Evolutionary conservation across 23 red algal genomes (phyloP).

Genomic region (Pyropia haitanensis): DNA sequence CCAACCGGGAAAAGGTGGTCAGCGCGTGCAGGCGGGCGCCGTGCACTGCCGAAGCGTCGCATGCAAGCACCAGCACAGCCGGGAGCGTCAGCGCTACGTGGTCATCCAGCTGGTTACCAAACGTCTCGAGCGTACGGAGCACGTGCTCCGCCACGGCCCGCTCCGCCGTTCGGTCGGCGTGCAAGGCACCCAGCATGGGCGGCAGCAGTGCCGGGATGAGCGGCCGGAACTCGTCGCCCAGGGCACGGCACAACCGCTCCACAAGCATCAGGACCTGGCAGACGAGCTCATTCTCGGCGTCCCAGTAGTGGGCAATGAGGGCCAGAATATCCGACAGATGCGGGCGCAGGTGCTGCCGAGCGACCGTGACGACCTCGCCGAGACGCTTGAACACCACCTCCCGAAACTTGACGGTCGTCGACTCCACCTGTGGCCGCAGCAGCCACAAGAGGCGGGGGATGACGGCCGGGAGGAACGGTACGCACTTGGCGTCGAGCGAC

Average conservation of each 20-base stretch:
- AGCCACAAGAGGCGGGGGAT: slow-evolving; percentile 89
- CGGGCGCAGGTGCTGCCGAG: slow-evolving; percentile 59
- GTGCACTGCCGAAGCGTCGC: slow-evolving; percentile 9
- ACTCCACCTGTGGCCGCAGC: slow-evolving; percentile 28
- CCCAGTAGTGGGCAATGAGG: slow-evolving; percentile 64
- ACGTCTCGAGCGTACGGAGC: slow-evolving; percentile 51
- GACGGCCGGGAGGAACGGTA: slow-evolving; percentile 67
- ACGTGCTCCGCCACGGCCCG: slow-evolving; percentile 52
- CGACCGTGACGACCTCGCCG: slow-evolving; percentile 49
- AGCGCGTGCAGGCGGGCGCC: slow-evolving; percentile 46
- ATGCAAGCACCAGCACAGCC: slow-evolving; percentile 35
- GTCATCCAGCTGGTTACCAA: slow-evolving; percentile 54
- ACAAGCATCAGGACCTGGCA: slow-evolving; percentile 36
- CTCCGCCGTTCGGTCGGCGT: slow-evolving; percentile 24
- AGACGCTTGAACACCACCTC: slow-evolving; percentile 69
- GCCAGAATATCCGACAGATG: slow-evolving; percentile 54
- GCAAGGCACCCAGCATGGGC: slow-evolving; percentile 31
- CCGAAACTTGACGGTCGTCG: slow-evolving; percentile 25
- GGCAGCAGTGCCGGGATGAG: slow-evolving; percentile 59
- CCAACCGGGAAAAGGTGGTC: slow-evolving; percentile 30
- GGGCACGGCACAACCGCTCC: slow-evolving; percentile 47
- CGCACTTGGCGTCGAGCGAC: slow-evolving; percentile 53
- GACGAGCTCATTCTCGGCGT: slow-evolving; percentile 8
- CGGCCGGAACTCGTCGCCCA: slow-evolving; percentile 73
- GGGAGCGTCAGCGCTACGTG: slow-evolving; percentile 52